phyloP scores from a whole-genome alignment of 164 flowering plant species.

The Liriodendron chinense region DNA sequence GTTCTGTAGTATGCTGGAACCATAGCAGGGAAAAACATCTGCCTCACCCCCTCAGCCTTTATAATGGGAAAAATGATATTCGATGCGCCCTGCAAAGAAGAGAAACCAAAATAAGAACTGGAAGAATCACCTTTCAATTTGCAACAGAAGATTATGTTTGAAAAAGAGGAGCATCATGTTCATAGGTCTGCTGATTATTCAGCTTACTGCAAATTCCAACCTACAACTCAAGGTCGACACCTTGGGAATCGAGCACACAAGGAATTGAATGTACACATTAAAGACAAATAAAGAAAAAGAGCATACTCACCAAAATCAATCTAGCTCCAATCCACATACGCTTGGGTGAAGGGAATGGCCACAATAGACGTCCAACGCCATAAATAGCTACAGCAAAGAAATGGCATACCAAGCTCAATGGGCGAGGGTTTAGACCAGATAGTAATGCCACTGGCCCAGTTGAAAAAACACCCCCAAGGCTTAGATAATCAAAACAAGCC shows the following conservation, averaged over 20 bases:
- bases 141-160: no score
- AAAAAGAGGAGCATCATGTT: background rate
- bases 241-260: background rate
- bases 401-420: slow-evolving; percentile 79
- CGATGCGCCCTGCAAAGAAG: slow-evolving; percentile 52
- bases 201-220: background rate
- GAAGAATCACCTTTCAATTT: background rate
- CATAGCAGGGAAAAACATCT: slow-evolving; percentile 76
- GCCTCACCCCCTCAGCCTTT: slow-evolving; percentile 76
- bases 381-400: slow-evolving; percentile 93
- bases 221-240: background rate
- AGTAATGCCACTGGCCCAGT: slow-evolving; percentile 77
- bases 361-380: slow-evolving; percentile 78
- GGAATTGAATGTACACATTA: no score
- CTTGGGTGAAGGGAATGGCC: slow-evolving; percentile 82
- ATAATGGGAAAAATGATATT: slow-evolving; percentile 75
- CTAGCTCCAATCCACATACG: slow-evolving; percentile 88
- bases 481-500: slow-evolving; percentile 86
- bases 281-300: background rate
- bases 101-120: background rate
- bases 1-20: slow-evolving; percentile 61
- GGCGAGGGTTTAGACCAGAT: slow-evolving; percentile 88
- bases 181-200: background rate
- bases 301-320: slow-evolving; percentile 58
- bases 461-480: slow-evolving; percentile 75